Percentiles rank a stretch among this genome's conserved stretches.
phyloP scores from a whole-genome alignment of 202 grass and related monocot species.

The Panicum hallii region DNA sequence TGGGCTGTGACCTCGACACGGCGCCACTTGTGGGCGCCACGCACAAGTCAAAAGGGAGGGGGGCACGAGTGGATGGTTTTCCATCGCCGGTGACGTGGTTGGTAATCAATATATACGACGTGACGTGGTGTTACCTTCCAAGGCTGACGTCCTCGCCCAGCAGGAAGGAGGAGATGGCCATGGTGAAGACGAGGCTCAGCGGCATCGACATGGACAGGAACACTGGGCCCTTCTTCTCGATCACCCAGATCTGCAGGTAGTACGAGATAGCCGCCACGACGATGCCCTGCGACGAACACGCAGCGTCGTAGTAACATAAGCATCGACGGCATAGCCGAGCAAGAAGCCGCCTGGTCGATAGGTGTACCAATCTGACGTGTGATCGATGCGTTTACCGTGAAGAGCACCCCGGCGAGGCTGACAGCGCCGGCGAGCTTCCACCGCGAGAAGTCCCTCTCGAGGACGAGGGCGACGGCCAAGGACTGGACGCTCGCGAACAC shows the following conservation, averaged over 20 bases:
- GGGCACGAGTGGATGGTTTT: background rate
- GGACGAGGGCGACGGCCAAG: conserved; percentile 53
- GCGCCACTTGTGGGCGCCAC: background rate
- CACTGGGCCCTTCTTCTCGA: conserved; percentile 74
- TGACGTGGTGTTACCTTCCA: conserved; percentile 9
- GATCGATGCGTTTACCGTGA: conserved; percentile 40
- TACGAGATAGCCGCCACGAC: conserved; percentile 61
- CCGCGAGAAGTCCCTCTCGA: conserved; percentile 71
- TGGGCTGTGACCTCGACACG: background rate
- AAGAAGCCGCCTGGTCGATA: background rate
- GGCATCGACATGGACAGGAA: conserved; percentile 67
- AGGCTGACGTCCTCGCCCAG: conserved; percentile 61
- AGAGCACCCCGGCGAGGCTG: conserved; percentile 55
- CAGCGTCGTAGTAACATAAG: background rate
- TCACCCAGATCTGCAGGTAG: conserved; percentile 82
- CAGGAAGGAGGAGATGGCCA: conserved; percentile 56
- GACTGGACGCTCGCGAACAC: conserved; percentile 65
- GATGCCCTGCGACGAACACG: conserved; percentile 48
- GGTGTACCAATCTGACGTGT: too few species aligned
- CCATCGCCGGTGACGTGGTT: background rate
- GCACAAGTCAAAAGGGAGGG: conserved; percentile 20
- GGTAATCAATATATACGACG: background rate
- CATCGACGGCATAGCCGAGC: background rate
- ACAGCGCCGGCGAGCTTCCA: conserved; percentile 71
- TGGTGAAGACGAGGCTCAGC: conserved; percentile 61